These are phyloP conservation scores for Ophiocordyceps australis DNA, from an alignment of 2,329 filamentous ascomycete species.

Conservation along the genomic window DNA sequence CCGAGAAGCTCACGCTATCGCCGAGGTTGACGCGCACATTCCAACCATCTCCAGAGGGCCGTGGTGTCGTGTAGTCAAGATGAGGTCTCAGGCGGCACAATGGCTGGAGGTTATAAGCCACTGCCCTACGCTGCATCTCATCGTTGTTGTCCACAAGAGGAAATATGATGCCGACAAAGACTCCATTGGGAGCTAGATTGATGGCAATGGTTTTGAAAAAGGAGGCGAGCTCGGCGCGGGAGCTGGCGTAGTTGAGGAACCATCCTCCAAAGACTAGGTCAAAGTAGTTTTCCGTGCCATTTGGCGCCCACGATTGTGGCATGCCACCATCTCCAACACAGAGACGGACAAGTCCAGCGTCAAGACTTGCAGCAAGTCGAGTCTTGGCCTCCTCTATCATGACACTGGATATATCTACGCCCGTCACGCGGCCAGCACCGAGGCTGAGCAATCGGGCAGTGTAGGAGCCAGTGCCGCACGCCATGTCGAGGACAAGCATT, in stretches of 20 bases:
- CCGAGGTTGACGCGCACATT: neutral
- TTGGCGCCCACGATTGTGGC: neutral
- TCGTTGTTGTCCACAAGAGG: constrained; percentile 1
- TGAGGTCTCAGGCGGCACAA: neutral
- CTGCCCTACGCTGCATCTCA: no score
- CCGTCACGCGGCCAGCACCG: constrained; percentile 1
- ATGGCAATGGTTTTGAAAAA: constrained; percentile 3
- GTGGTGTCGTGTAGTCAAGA: no score
- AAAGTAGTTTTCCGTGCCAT: neutral
- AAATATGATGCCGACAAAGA: constrained; percentile 3
- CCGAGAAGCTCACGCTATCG: no score
- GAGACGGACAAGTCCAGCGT: neutral
- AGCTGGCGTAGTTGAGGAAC: constrained; percentile 1
- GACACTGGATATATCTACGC: constrained; percentile 1
- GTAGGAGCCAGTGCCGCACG: constrained; percentile 3
- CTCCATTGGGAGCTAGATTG: constrained; percentile 3
- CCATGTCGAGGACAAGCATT: no score
- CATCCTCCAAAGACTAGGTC: neutral
- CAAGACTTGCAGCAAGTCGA: neutral
- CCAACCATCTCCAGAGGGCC: no score
- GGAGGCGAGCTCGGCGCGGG: neutral
- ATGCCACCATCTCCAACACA: neutral
- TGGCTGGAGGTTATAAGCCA: no score
- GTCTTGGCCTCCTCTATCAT: neutral
- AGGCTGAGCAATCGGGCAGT: constrained; percentile 1